These are phyloP conservation scores for Xylariaceae sp. DNA, from an alignment of 2,329 filamentous ascomycete genomes.

Conservation along the genomic window DNA sequence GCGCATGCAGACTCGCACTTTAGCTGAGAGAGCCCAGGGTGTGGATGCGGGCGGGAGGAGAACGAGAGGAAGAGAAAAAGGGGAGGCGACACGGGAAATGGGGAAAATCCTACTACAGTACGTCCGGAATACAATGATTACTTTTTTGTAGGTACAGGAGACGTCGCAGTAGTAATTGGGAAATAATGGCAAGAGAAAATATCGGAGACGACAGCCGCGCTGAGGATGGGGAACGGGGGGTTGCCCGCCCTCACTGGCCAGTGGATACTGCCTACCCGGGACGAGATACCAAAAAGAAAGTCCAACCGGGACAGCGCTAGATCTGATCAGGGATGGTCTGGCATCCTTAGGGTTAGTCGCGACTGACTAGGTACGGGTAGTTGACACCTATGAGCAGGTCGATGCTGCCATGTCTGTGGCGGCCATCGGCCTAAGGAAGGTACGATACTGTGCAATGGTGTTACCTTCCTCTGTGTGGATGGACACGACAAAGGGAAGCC, in stretches of 20 bases:
- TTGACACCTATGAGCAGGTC: background rate
- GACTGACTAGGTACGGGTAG: background rate
- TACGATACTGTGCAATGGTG: background rate
- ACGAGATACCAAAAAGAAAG: slow-evolving; percentile 7
- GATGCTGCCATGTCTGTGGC: background rate
- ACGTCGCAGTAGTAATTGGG: slow-evolving; percentile 23
- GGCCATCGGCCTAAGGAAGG: background rate
- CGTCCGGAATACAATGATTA: slow-evolving; percentile 12
- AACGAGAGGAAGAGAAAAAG: slow-evolving; percentile 19
- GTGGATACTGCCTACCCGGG: slow-evolving; percentile 1
- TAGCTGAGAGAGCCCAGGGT: slow-evolving; percentile 20
- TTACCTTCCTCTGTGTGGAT: background rate
- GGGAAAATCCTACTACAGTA: slow-evolving; percentile 24
- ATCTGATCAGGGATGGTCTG: slow-evolving; percentile 6
- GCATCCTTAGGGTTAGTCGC: background rate
- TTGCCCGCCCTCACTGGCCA: no score
- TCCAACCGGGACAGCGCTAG: slow-evolving; percentile 5
- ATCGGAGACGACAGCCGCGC: slow-evolving; percentile 28
- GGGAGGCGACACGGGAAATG: slow-evolving; percentile 27
- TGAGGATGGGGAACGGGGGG: slow-evolving; percentile 21
- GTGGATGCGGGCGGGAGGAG: slow-evolving; percentile 23
- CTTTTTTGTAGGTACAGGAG: slow-evolving; percentile 18
- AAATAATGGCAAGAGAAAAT: slow-evolving; percentile 29
- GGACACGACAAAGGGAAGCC: background rate
- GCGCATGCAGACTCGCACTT: slow-evolving; percentile 23